Conservation (phyloP, 1,284 basidiomycete genomes). For the Melanopsichium pennsylvanicum region DNA sequence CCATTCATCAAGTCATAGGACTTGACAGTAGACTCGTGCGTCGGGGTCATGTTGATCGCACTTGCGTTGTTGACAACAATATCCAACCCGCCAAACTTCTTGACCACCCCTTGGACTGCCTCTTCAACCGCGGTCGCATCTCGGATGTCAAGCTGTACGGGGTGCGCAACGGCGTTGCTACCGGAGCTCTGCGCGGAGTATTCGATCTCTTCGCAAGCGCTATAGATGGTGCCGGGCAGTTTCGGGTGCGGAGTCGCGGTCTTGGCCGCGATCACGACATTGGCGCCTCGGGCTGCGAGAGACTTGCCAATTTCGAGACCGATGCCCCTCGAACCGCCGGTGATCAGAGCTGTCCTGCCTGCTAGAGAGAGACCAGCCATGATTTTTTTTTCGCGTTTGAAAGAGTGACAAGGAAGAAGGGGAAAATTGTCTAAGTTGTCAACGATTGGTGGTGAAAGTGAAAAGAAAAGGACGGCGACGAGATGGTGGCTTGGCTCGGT, state of each 20-base stretch:
- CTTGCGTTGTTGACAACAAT: slow-evolving; percentile 64
- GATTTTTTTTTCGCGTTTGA: background rate
- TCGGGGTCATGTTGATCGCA: slow-evolving; percentile 61
- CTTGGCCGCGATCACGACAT: slow-evolving; percentile 60
- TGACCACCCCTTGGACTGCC: slow-evolving; percentile 44
- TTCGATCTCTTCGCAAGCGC: slow-evolving; percentile 61
- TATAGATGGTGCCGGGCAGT: slow-evolving; percentile 64
- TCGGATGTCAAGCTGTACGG: slow-evolving; percentile 64
- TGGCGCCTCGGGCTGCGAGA: slow-evolving; percentile 51
- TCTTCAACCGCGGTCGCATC: slow-evolving; percentile 50
- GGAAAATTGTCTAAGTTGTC: too few relatives aligned
- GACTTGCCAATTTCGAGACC: slow-evolving; percentile 55
- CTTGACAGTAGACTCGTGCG: slow-evolving; percentile 48
- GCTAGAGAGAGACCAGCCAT: slow-evolving; percentile 22
- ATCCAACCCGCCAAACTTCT: slow-evolving; percentile 60
- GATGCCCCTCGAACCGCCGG: slow-evolving; percentile 57
- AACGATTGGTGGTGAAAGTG: too few relatives aligned
- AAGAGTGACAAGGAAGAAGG: background rate
- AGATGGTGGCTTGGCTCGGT: too few relatives aligned
- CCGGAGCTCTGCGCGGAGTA: slow-evolving; percentile 28
- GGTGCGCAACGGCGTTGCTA: slow-evolving; percentile 36
- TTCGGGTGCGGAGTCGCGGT: slow-evolving; percentile 46
- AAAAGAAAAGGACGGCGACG: too few relatives aligned
- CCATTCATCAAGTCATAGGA: slow-evolving; percentile 44
- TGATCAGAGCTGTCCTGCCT: slow-evolving; percentile 44